These are phyloP conservation scores for Sporisorium graminicola DNA, from an alignment of 1,284 basidiomycete genomes.

Conservation along the genomic window DNA sequence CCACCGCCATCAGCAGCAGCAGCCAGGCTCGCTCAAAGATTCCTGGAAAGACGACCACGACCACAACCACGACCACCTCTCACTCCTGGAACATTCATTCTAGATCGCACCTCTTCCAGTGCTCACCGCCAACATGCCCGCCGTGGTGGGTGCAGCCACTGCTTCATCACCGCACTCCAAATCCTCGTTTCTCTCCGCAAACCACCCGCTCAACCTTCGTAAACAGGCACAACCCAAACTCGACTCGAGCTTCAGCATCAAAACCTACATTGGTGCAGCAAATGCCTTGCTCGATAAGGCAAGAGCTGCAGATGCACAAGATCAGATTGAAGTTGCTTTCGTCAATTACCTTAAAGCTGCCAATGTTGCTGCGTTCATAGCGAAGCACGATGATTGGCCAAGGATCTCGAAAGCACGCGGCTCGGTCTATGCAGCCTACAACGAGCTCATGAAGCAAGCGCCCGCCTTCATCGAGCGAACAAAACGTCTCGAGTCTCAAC, in stretches of 20 bases:
- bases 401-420: conserved; percentile 52
- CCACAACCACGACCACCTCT: neutral
- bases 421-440: conserved; percentile 61
- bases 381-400: conserved; percentile 67
- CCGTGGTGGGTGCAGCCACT: conserved; percentile 22
- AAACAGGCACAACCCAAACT: conserved; percentile 62
- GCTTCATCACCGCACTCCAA: conserved; percentile 5
- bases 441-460: conserved; percentile 65
- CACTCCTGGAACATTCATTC: neutral
- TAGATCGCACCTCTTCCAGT: neutral
- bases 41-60: no score
- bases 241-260: conserved; percentile 64
- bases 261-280: conserved; percentile 67
- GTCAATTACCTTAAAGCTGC: conserved; percentile 69
- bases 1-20: neutral
- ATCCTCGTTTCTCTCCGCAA: conserved; percentile 55
- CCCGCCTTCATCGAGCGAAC: conserved; percentile 63
- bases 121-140: conserved; percentile 24
- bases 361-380: conserved; percentile 64
- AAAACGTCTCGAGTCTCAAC: conserved; percentile 60
- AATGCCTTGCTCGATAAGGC: conserved; percentile 67
- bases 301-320: conserved; percentile 62
- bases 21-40: neutral
- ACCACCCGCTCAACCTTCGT: conserved; percentile 64
- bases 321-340: conserved; percentile 67